Conservation (phyloP, 2,329 filamentous ascomycete species). For the Anthostomella pinea region DNA sequence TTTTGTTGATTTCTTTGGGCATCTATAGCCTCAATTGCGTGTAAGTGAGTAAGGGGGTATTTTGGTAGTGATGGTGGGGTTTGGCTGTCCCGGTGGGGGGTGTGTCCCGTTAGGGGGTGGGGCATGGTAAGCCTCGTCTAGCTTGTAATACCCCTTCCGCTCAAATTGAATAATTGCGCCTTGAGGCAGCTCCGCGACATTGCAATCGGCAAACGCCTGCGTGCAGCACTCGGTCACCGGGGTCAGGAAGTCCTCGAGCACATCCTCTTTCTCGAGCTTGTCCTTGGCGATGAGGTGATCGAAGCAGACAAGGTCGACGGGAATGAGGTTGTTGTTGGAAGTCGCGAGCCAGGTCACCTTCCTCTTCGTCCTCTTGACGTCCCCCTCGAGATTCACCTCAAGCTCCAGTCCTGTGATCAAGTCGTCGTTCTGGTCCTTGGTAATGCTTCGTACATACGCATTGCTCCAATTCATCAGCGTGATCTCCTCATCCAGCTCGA, state of each 20-base stretch:
- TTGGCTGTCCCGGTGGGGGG: too few relatives aligned
- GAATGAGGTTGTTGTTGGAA: conserved; percentile 68
- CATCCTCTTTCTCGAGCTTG: conserved; percentile 79
- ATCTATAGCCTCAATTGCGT: too few relatives aligned
- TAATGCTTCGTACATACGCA: conserved; percentile 68
- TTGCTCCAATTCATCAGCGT: conserved; percentile 95
- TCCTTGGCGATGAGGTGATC: conserved; percentile 92
- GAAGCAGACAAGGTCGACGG: conserved; percentile 83
- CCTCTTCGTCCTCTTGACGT: conserved; percentile 91
- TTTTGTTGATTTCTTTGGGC: too few relatives aligned
- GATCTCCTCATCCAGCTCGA: conserved; percentile 80
- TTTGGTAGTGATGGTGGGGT: too few relatives aligned
- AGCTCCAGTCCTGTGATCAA: conserved; percentile 66
- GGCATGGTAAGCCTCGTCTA: conserved; percentile 8
- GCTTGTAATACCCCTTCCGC: conserved; percentile 10
- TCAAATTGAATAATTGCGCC: conserved; percentile 9
- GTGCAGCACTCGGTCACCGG: conserved; percentile 53
- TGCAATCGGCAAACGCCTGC: conserved; percentile 7
- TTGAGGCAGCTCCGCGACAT: conserved; percentile 3
- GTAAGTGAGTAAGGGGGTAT: too few relatives aligned
- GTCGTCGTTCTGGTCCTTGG: conserved; percentile 45
- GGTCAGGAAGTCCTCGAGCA: conserved; percentile 77
- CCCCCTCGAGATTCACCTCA: conserved; percentile 80
- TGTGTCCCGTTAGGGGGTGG: too few relatives aligned
- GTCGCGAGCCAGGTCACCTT: conserved; percentile 87